These are phyloP conservation scores for Prunus armeniaca DNA, from an alignment of 306 rosid species.

Conservation along the genomic window DNA sequence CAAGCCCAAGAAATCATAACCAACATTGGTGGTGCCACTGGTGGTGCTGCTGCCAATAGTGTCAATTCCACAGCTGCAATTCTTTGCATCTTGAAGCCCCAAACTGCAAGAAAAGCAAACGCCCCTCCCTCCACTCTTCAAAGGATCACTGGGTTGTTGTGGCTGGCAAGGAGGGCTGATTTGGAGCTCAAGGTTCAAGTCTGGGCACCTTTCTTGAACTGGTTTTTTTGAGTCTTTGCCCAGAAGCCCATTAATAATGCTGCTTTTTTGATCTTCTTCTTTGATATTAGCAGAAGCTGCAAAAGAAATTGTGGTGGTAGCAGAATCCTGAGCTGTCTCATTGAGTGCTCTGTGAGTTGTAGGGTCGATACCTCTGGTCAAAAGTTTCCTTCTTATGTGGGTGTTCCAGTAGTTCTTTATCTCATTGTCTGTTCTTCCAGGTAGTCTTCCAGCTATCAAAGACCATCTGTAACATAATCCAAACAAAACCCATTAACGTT, in stretches of 20 bases:
- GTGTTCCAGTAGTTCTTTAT: slow-evolving; percentile 99
- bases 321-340: slow-evolving; percentile 40
- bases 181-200: slow-evolving; percentile 80
- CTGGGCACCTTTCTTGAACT: slow-evolving; percentile 52
- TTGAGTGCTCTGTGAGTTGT: slow-evolving; percentile 73
- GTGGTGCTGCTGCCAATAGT: slow-evolving; percentile 17
- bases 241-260: slow-evolving; percentile 14
- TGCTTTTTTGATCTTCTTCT: slow-evolving; percentile 42
- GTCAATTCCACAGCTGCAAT: slow-evolving; percentile 47
- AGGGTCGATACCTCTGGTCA: slow-evolving; percentile 93
- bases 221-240: slow-evolving; percentile 26
- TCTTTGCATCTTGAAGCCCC: slow-evolving; percentile 46
- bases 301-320: slow-evolving; percentile 51
- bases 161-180: slow-evolving; percentile 79
- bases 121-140: slow-evolving; percentile 37
- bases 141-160: slow-evolving; percentile 25
- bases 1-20: slow-evolving; percentile 88
- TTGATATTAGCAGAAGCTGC: slow-evolving; percentile 31
- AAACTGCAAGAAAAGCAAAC: slow-evolving; percentile 51
- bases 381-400: slow-evolving; percentile 90
- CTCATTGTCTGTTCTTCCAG: slow-evolving; percentile 96
- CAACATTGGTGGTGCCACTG: slow-evolving; percentile 26
- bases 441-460: slow-evolving; percentile 86
- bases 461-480: slow-evolving; percentile 67
- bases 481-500: slow-evolving; percentile 28